phyloP scores from a whole-genome alignment of 2,329 filamentous ascomycete genomes.

The Cryphonectria carpinicola region DNA sequence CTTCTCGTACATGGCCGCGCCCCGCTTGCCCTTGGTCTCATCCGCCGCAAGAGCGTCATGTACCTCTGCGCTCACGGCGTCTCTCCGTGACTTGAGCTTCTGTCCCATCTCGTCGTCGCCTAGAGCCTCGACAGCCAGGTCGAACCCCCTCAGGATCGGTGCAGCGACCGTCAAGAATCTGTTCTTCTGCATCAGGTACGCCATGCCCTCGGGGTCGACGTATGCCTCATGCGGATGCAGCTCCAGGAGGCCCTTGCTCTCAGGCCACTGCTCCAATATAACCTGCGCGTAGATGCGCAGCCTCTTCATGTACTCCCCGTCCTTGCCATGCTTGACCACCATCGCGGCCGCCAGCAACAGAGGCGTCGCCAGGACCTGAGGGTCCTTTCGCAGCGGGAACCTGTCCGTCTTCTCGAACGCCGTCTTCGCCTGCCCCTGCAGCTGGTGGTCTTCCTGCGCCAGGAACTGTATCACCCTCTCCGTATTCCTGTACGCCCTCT shows the following conservation, averaged over 20 bases:
- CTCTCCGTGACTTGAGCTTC: constrained; percentile 38
- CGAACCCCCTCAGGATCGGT: constrained; percentile 49
- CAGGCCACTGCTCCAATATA: constrained; percentile 48
- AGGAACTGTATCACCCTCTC: constrained; percentile 55
- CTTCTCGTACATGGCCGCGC: constrained; percentile 37
- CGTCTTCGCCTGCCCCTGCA: constrained; percentile 27
- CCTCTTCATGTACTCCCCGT: constrained; percentile 39
- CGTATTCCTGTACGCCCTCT: constrained; percentile 49
- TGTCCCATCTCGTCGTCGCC: constrained; percentile 39
- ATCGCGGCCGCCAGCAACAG: constrained; percentile 50
- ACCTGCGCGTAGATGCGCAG: constrained; percentile 43
- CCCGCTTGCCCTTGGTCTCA: constrained; percentile 28
- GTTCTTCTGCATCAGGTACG: constrained; percentile 41
- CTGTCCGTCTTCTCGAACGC: constrained; percentile 24
- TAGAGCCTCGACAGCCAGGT: constrained; percentile 44
- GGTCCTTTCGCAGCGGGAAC: constrained; percentile 45
- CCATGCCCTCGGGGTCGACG: constrained; percentile 33
- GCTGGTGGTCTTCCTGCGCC: constrained; percentile 47
- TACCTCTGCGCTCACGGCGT: constrained; percentile 35
- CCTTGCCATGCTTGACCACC: constrained; percentile 39
- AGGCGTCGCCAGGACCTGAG: constrained; percentile 46
- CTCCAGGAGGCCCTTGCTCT: constrained; percentile 40
- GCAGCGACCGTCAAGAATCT: constrained; percentile 42
- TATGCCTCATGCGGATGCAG: constrained; percentile 43
- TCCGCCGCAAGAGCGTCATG: constrained; percentile 30